These are phyloP conservation scores for Fragaria vesca DNA, from an alignment of 306 rosid species.

Conservation along the genomic window DNA sequence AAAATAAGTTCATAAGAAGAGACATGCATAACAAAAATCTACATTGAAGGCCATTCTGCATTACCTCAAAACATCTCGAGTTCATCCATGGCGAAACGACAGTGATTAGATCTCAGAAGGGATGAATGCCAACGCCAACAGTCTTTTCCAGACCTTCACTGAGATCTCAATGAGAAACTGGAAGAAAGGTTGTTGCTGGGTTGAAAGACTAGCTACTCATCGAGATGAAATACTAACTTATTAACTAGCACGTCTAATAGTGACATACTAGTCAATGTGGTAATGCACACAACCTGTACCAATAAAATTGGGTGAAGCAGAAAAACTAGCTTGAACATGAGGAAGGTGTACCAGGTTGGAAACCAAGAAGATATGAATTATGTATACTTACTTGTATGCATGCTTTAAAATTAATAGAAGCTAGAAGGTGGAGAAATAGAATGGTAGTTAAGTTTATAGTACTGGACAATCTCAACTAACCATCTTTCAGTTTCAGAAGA, in stretches of 20 bases:
- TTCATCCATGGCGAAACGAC: neutral
- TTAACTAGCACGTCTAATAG: neutral
- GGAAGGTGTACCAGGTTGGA: conserved; percentile 19
- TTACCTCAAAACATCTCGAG: conserved; percentile 15
- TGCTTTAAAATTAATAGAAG: neutral
- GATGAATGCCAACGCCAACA: neutral
- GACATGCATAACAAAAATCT: neutral
- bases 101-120: neutral
- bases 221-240: neutral
- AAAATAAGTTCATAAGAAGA: neutral
- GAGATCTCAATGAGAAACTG: conserved; percentile 4
- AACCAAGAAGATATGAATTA: neutral
- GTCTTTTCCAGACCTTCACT: neutral
- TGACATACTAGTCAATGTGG: neutral
- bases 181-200: neutral
- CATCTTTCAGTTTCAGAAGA: neutral
- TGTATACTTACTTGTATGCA: neutral
- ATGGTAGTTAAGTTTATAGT: conserved; percentile 11
- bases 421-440: neutral
- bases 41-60: neutral
- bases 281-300: neutral
- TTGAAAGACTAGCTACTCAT: neutral
- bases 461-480: conserved; percentile 14
- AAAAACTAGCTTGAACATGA: conserved; percentile 12
- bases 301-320: neutral